Percentiles rank a stretch among this genome's conserved stretches.
Conservation (phyloP, 1,284 basidiomycete species). For the Cutaneotrichosporon sp. region DNA sequence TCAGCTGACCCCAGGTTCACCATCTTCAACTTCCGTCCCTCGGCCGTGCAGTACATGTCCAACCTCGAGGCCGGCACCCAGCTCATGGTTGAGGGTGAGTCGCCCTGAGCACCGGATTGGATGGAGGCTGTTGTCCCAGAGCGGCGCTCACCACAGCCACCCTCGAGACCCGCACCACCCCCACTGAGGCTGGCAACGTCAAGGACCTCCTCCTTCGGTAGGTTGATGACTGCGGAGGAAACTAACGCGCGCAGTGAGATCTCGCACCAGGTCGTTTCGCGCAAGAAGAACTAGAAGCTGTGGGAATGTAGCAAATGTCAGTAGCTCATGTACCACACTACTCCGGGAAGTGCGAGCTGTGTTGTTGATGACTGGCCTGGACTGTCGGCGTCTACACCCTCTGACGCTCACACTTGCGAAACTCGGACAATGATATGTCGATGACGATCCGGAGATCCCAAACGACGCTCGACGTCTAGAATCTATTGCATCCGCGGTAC, state of each 20-base stretch:
- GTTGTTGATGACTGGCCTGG: neutral
- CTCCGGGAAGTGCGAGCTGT: neutral
- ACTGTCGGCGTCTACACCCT: neutral
- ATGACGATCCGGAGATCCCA: neutral
- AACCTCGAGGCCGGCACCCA: constrained; percentile 36
- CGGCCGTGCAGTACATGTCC: constrained; percentile 29
- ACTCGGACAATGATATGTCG: neutral
- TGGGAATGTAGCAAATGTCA: neutral
- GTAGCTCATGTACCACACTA: neutral
- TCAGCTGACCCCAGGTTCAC: constrained; percentile 42
- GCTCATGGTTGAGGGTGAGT: constrained; percentile 44
- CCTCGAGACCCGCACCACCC: constrained; percentile 22
- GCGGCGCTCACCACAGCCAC: constrained; percentile 15
- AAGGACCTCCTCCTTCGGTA: constrained; percentile 28
- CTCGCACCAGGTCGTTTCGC: constrained; percentile 26
- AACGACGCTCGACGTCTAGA: neutral
- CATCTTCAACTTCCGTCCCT: constrained; percentile 44
- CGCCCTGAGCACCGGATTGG: neutral
- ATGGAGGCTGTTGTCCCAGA: neutral
- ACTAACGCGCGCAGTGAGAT: constrained; percentile 20
- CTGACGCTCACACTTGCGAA: neutral
- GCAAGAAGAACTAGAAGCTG: constrained; percentile 15
- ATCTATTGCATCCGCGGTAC: neutral
- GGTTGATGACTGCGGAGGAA: neutral
- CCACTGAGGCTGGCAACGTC: constrained; percentile 20